phyloP scores from a whole-genome alignment of 1,284 basidiomycete species.

The Ceratobasidium sp. region DNA sequence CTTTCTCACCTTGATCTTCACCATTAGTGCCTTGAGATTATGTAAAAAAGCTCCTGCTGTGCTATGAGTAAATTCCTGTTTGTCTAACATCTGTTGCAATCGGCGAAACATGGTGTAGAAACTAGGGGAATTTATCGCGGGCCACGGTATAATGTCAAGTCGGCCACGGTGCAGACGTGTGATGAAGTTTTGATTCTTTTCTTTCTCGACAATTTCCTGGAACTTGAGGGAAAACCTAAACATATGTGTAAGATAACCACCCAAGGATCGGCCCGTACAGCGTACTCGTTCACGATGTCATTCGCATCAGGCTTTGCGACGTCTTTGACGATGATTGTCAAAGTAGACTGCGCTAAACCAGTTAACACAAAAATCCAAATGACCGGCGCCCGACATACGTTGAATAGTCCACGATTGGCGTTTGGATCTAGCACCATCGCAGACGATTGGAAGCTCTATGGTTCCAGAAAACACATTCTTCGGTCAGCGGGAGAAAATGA shows the following conservation, averaged over 20 bases:
- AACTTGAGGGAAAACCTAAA: conserved; percentile 69
- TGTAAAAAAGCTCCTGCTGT: conserved; percentile 69
- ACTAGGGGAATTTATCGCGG: conserved; percentile 70
- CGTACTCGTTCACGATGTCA: conserved; percentile 65
- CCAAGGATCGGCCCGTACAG: neutral
- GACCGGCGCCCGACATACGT: conserved; percentile 1
- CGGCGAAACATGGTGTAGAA: conserved; percentile 68
- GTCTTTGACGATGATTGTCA: conserved; percentile 76
- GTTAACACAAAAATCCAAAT: neutral
- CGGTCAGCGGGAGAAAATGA: too few species aligned
- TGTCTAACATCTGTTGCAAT: conserved; percentile 62
- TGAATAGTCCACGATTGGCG: conserved; percentile 70
- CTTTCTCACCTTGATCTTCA: conserved; percentile 69
- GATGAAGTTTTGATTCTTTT: conserved; percentile 74
- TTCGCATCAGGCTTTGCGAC: conserved; percentile 70
- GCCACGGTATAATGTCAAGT: conserved; percentile 73
- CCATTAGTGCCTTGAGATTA: conserved; percentile 73
- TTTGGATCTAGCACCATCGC: conserved; percentile 70
- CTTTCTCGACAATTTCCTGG: conserved; percentile 68
- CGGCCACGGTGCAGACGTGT: conserved; percentile 68
- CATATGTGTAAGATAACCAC: neutral
- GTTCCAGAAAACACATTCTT: conserved; percentile 48
- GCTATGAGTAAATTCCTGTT: conserved; percentile 64
- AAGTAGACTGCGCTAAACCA: conserved; percentile 59
- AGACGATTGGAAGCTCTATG: conserved; percentile 73